Conservation (phyloP, 768 basidiomycete species). For the Antrodiella citrinella region DNA sequence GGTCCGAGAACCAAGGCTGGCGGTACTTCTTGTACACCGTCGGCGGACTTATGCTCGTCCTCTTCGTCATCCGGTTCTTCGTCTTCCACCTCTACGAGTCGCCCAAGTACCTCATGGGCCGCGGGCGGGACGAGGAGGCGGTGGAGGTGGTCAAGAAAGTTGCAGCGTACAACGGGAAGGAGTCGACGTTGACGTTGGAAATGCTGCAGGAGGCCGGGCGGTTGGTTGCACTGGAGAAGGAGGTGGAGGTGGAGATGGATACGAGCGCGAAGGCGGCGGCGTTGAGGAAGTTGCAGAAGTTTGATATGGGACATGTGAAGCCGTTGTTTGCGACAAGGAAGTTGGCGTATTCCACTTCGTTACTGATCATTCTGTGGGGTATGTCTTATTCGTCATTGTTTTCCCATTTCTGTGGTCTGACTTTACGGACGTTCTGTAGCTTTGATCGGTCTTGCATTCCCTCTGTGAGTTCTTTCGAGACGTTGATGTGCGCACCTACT, state of each 20-base stretch:
- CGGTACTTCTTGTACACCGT: conserved; percentile 64
- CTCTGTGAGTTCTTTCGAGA: conserved; percentile 34
- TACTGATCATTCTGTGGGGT: conserved; percentile 49
- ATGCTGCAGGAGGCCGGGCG: conserved; percentile 29
- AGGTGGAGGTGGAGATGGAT: conserved; percentile 19
- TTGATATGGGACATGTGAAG: conserved; percentile 35
- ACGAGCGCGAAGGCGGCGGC: conserved; percentile 31
- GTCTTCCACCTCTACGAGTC: conserved; percentile 60
- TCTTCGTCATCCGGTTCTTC: conserved; percentile 58
- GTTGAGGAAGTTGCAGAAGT: conserved; percentile 27
- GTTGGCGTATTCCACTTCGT: conserved; percentile 41
- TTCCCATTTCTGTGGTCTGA: not conserved
- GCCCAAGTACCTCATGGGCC: conserved; percentile 66
- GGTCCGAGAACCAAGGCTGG: conserved; percentile 61
- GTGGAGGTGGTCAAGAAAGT: conserved; percentile 55
- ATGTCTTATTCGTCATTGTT: too few species aligned
- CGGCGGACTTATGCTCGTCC: conserved; percentile 59
- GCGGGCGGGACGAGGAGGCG: conserved; percentile 57
- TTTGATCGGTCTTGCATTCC: conserved; percentile 71
- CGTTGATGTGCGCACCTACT: not conserved
- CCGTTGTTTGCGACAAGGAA: conserved; percentile 44
- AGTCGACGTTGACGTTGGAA: conserved; percentile 39
- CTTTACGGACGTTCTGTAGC: conserved; percentile 29
- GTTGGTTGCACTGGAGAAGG: not conserved
- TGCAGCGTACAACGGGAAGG: conserved; percentile 51